A percentile compares a stretch with the other conserved stretches of the same genome.
These are phyloP conservation scores for Abelmoschus esculentus DNA, from an alignment of 345 rosid species.

Conservation along the genomic window DNA sequence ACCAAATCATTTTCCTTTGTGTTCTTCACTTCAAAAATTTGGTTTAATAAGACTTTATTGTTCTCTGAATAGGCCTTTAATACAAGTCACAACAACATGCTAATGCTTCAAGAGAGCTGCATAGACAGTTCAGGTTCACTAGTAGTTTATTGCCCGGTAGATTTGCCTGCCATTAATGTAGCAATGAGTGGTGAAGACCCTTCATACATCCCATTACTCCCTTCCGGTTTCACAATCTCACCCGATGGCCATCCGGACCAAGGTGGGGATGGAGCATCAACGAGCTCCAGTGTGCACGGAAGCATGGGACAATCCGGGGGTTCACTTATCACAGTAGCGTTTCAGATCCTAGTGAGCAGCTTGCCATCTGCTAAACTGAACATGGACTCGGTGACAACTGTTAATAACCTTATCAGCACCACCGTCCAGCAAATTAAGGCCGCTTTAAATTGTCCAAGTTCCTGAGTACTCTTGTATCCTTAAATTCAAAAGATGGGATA, in stretches of 20 bases:
- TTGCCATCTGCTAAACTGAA: constrained; percentile 81
- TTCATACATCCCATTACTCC: constrained; percentile 71
- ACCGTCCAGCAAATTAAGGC: constrained; percentile 91
- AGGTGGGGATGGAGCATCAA: constrained; percentile 57
- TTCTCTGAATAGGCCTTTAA: constrained; percentile 46
- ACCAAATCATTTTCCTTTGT: neutral
- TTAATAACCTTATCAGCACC: constrained; percentile 74
- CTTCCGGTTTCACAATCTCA: constrained; percentile 88
- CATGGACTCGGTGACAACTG: constrained; percentile 88
- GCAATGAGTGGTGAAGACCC: constrained; percentile 96
- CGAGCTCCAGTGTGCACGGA: constrained; percentile 39
- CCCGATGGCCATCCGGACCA: constrained; percentile 50
- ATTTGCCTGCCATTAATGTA: constrained; percentile 67
- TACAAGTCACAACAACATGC: constrained; percentile 76
- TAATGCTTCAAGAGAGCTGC: constrained; percentile 94
- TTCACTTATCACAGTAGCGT: constrained; percentile 77
- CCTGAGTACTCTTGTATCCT: constrained; percentile 23
- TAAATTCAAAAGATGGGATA: constrained; percentile 36
- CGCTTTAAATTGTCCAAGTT: constrained; percentile 71
- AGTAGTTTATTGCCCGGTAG: constrained; percentile 82
- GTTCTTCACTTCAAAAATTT: neutral
- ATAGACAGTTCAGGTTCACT: constrained; percentile 78
- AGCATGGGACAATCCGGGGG: constrained; percentile 40
- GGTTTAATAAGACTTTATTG: neutral
- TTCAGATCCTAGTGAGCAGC: constrained; percentile 88